Conservation (phyloP, 2,329 filamentous ascomycete genomes). For the Aspergillus sp. region DNA sequence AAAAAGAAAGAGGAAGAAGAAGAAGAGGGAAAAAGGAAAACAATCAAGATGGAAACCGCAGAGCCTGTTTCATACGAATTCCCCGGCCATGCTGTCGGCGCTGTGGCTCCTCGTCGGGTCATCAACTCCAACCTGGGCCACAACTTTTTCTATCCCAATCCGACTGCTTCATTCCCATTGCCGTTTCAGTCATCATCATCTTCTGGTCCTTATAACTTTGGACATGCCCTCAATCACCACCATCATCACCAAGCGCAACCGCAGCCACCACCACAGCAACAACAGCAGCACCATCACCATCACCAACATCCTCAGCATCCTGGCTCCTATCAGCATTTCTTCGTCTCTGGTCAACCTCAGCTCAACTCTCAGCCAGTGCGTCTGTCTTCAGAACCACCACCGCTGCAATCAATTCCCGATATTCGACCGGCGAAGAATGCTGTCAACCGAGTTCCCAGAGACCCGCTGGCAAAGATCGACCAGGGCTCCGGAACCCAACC, state of each 20-base stretch:
- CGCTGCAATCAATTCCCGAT: slow-evolving; percentile 31
- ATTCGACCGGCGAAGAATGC: slow-evolving; percentile 35
- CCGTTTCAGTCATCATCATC: slow-evolving; percentile 28
- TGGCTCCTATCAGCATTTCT: slow-evolving; percentile 29
- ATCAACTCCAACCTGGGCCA: slow-evolving; percentile 30
- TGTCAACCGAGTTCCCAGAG: slow-evolving; percentile 22
- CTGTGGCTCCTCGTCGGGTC: slow-evolving; percentile 32
- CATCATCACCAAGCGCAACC: slow-evolving; percentile 10
- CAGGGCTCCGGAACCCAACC: neutral
- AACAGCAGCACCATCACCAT: neutral
- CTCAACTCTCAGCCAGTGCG: slow-evolving; percentile 22
- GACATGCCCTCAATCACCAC: slow-evolving; percentile 27
- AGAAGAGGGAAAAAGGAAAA: slow-evolving; percentile 4
- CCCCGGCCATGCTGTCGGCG: slow-evolving; percentile 31
- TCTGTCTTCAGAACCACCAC: slow-evolving; percentile 22
- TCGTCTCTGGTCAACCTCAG: slow-evolving; percentile 24
- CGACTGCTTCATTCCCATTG: slow-evolving; percentile 31
- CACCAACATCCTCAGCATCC: slow-evolving; percentile 6
- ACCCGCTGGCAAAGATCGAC: slow-evolving; percentile 11
- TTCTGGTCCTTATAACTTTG: slow-evolving; percentile 25
- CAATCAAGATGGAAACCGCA: slow-evolving; percentile 32
- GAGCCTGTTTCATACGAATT: slow-evolving; percentile 38
- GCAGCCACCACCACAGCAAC: neutral
- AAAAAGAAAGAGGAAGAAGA: neutral
- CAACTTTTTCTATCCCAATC: slow-evolving; percentile 34